Evolutionary conservation across 2,329 filamentous ascomycete genomes (phyloP).

Genomic region (Arachnopeziza araneosa): DNA sequence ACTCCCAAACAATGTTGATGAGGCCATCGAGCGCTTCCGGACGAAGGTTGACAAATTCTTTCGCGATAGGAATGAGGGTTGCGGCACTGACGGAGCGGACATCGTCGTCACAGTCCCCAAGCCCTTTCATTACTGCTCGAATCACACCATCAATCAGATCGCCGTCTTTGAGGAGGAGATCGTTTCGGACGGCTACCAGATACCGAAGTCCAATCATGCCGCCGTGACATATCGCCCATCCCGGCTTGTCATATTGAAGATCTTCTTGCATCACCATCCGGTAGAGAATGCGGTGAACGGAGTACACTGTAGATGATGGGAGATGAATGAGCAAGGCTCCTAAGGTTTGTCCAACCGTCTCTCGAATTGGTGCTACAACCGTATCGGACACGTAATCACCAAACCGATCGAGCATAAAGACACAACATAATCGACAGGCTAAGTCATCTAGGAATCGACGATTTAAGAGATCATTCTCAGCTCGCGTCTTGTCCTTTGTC

Average conservation of each 20-base stretch:
- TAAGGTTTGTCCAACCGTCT: conserved; percentile 90
- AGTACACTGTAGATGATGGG: conserved; percentile 70
- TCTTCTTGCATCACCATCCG: conserved; percentile 90
- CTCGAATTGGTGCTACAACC: conserved; percentile 90
- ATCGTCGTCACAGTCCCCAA: conserved; percentile 88
- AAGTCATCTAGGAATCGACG: conserved; percentile 87
- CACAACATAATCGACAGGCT: conserved; percentile 88
- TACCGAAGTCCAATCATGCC: conserved; percentile 97
- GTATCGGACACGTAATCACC: conserved; percentile 98
- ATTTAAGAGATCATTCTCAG: conserved; percentile 75
- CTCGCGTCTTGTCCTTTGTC: conserved; percentile 59
- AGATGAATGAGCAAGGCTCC: conserved; percentile 85
- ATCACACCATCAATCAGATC: conserved; percentile 91
- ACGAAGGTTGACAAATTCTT: conserved; percentile 86
- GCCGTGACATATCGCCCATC: conserved; percentile 95
- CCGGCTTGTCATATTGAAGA: conserved; percentile 62
- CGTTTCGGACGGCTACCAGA: conserved; percentile 89
- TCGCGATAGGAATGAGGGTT: conserved; percentile 92
- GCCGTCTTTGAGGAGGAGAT: conserved; percentile 76
- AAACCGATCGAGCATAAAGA: conserved; percentile 95
- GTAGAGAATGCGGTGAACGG: conserved; percentile 78
- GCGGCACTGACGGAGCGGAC: conserved; percentile 95
- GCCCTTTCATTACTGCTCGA: conserved; percentile 86
- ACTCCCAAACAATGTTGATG: conserved; percentile 96
- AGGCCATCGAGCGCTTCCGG: conserved; percentile 71